Conservation (phyloP, 2,329 filamentous ascomycete genomes). For the Xylaria sp. region DNA sequence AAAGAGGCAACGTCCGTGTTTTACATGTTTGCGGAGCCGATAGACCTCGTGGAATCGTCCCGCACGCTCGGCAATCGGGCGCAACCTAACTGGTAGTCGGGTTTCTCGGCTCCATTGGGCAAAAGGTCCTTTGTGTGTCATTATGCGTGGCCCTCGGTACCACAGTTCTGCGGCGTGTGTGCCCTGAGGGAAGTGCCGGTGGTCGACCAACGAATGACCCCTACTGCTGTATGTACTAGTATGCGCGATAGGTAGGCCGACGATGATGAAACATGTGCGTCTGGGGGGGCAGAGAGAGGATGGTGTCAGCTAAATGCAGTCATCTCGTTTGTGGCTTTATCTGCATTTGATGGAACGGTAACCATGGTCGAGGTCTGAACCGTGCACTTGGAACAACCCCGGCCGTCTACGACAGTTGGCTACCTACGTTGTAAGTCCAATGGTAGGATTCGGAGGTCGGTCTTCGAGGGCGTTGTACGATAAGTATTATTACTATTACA, state of each 20-base stretch:
- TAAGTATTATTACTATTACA: no score
- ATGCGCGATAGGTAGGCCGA: no score
- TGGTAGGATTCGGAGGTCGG: background rate
- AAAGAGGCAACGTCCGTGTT: constrained; percentile 28
- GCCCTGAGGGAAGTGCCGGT: background rate
- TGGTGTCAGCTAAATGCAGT: background rate
- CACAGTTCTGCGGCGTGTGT: constrained; percentile 16
- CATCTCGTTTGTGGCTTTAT: background rate
- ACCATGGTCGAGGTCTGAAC: background rate
- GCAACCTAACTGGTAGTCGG: constrained; percentile 31
- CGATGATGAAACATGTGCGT: background rate
- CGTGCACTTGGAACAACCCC: background rate
- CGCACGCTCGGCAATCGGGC: constrained; percentile 36
- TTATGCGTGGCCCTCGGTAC: constrained; percentile 26
- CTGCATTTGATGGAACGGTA: background rate
- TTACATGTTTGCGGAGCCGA: constrained; percentile 33
- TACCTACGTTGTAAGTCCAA: no score
- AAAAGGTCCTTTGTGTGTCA: constrained; percentile 20
- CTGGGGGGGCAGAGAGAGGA: background rate
- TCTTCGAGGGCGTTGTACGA: no score
- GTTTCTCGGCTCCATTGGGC: constrained; percentile 34
- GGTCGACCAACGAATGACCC: background rate
- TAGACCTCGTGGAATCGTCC: constrained; percentile 32
- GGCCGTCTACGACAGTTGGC: no score
- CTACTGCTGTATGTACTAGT: background rate